Evolutionary conservation across 306 rosid species (phyloP), one percentile per base, ranked within the genome.

Genomic region (Dalbergia cultrata): DNA sequence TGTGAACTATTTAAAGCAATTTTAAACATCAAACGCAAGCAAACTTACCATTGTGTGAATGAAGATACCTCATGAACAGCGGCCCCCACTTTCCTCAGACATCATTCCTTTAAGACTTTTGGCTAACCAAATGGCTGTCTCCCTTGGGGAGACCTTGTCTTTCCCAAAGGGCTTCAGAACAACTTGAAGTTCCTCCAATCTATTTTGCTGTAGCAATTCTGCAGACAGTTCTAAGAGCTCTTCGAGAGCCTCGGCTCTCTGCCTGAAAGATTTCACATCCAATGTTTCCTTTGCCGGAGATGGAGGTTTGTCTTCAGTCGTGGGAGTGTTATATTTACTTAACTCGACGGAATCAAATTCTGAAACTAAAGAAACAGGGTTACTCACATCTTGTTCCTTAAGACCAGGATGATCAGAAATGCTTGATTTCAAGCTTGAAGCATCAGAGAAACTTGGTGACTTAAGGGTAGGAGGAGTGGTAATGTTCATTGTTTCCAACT

Each of bases 101-200:
- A 87, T 90, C 97, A 96, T 93, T 90, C 98, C 98, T 84, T 96
- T 93, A 18, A 96, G 95, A 85, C 99, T 96, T 87, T 77, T 96
- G 3, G 99, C 99, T 61, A 96, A 86, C 99, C 99, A 96, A 83
- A 96, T 96, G 14, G 98, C 99, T 1, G 99, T 96, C 89, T 96
- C 99, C 82, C 98, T 93, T 14, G 99, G 99, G 31, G 99, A 93
- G 54, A 93, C 98, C 81, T 93, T 96, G 72, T 89, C 97, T 87
- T 93, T 96, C 59, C 99, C 99, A 13, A 96, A 96, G 35, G 99
- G 99, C 87, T 88, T 93, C 76, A 96, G 82, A 53, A 96, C 98
- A 79, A 96, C 92, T 58, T 93, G 87, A 65, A 96, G 97, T 84
- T 96, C 99, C 85, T 92, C 99, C 82, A 93, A 77, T 82, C 97